phyloP scores from a whole-genome alignment of 768 basidiomycete genomes.

The Pisolithus orientalis region DNA sequence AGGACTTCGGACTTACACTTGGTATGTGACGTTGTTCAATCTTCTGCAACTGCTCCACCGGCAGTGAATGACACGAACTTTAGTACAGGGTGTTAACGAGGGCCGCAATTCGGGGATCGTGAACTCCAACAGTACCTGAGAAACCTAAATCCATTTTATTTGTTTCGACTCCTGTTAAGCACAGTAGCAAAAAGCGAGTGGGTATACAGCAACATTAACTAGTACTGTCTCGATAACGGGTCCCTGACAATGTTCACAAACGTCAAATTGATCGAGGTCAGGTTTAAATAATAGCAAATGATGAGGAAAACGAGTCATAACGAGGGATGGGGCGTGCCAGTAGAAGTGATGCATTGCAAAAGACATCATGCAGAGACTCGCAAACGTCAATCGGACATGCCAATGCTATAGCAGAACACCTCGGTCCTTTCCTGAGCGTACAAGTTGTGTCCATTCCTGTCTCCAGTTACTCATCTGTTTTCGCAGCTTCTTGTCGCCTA shows the following conservation, averaged over 20 bases:
- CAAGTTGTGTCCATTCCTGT: conserved; percentile 69
- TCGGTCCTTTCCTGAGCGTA: conserved; percentile 55
- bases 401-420: conserved; percentile 48
- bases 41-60: too few relatives aligned
- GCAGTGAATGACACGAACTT: too few relatives aligned
- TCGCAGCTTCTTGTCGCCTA: conserved; percentile 61
- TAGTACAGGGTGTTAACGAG: too few relatives aligned
- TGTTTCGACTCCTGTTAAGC: background rate
- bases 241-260: background rate
- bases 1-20: too few relatives aligned
- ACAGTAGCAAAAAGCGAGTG: background rate
- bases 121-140: too few relatives aligned
- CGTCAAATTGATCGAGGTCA: too few relatives aligned
- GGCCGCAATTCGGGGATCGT: too few relatives aligned
- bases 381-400: background rate
- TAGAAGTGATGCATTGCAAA: conserved; percentile 1
- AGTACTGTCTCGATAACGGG: background rate
- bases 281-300: background rate
- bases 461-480: conserved; percentile 72
- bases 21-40: too few relatives aligned
- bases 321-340: background rate
- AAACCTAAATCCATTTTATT: background rate
- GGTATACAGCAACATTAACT: background rate
- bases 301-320: background rate
- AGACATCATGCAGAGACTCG: conserved; percentile 1